Evolutionary conservation across 23 red algal genomes (phyloP), one percentile per base, ranked within the genome.

Genomic region (Gracilaria gracilis): DNA sequence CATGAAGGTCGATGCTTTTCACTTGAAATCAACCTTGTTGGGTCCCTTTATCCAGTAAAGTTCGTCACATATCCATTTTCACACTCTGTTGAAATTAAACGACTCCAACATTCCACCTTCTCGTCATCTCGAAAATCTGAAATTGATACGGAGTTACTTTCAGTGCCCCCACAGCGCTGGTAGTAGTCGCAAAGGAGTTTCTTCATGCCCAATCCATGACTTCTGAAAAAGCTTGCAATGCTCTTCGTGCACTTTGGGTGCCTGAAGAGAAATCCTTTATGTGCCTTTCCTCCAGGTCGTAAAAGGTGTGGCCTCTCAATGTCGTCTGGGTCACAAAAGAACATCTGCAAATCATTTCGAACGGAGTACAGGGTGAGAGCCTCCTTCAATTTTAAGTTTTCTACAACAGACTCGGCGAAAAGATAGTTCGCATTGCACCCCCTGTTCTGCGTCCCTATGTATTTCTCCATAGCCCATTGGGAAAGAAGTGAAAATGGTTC

Each of bases 401-500:
- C 76, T 24, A 23, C 32, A 29, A 80, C 54, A 7, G 76, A 80
- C n/a, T 80, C 76, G 4, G 76, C 76, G 58, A 57, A 55, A 7
- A 54, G 38, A 37, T 29, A 37, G 0, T 37, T 80, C 2, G 76
- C 76, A 35, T 80, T 57, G 48, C 48, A 80, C 0, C 31, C 39
- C 9, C 76, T 38, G 20, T 80, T 80, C 13, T 58, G 76, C 1
- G 25, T 6, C 23, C 76, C 76, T 4, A 80, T 32, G 20, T 17
- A 80, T 24, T 39, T 61, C 48, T 80, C 76, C 7, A 80, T 9
- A 9, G 76, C 8, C 76, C 76, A 80, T 24, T 80, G 76, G 8
- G 46, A 80, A 0, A 80, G 16, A 32, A 57, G 48, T 24, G 76
- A 80, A 4, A 80, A 2, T 2, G 42, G 76, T 25, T 21, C 76